Evolutionary conservation across 345 rosid genomes (phyloP), one percentile per base, ranked within the genome.

Genomic region (Sisymbrium irio): DNA sequence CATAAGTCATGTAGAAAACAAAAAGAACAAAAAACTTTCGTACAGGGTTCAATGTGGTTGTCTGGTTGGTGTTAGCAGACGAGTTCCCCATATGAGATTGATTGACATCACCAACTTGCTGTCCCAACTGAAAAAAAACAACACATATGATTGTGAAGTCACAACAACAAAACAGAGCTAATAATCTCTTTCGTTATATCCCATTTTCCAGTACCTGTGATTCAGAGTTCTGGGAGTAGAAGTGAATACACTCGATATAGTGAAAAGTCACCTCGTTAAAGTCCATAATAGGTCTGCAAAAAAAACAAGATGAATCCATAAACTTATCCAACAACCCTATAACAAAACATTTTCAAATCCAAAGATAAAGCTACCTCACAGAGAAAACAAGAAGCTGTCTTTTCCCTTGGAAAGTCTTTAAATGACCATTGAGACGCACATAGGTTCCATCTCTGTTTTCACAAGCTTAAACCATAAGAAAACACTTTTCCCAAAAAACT

Each of bases 231-330:
- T 75, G 86, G 40, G 87, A 58, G 65, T 83, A 81, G 51, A 83
- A 84, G 62, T 91, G 83, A 55, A 94, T 85, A 84, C 97, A 91
- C 69, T 94, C 96, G 41, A 94, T 81, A 45, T 83, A 89, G 85
- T 94, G 98, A 78, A 83, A 91, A 27, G 96, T 86, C 49, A 94
- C 81, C 84, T 94, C 98, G 68, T 94, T 91, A 30, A 83, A 91
- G 77, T 87, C 88, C 44, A 62, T 66, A 37, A 94, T 82, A 0
- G 93, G 96, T 83, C 98, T 94, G 88, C 59, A 54, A 81, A 45
- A 68, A 47, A 30, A 33, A 30, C 74, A 66, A 53, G n/a, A 65
- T 6, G 6, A 44, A 6, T 51, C 22, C 55, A 50, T 3, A 44
- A 17, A 15, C 20, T 53, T 42, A 58, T 18, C 42, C 12, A 44